Evolutionary conservation across 2,329 filamentous ascomycete genomes (phyloP).

Genomic region (Corynespora cassiicola): DNA sequence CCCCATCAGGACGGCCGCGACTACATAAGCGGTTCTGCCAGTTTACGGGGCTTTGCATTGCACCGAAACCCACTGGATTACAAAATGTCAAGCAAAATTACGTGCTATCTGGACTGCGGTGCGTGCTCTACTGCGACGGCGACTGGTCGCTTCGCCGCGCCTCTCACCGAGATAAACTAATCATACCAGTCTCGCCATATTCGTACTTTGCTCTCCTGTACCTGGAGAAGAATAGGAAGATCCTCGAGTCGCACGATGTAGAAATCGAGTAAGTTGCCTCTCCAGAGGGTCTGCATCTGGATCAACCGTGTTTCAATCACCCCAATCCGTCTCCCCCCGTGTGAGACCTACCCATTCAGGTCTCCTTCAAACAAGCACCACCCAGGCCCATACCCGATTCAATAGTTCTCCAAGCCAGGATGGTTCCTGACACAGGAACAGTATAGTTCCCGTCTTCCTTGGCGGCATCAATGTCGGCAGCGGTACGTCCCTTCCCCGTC

Average conservation of each 20-base stretch:
- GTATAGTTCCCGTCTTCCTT: constrained; percentile 75
- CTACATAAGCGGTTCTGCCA: no score
- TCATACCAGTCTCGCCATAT: constrained; percentile 65
- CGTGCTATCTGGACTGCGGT: constrained; percentile 73
- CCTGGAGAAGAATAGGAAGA: constrained; percentile 61
- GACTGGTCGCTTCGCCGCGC: background rate
- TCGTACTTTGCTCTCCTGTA: constrained; percentile 63
- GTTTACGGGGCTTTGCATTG: background rate
- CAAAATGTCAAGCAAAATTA: constrained; percentile 68
- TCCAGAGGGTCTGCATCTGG: no score
- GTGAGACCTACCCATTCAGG: no score
- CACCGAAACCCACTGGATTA: no score
- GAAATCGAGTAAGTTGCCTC: constrained; percentile 73
- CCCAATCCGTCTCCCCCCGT: no score
- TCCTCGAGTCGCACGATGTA: constrained; percentile 65
- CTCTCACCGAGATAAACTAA: constrained; percentile 12
- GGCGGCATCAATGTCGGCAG: constrained; percentile 53
- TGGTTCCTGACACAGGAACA: constrained; percentile 44
- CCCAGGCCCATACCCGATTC: no score
- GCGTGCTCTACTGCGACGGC: constrained; percentile 24
- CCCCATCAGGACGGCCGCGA: no score
- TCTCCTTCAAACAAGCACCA: no score
- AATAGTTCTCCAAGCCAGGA: no score
- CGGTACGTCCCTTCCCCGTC: constrained; percentile 31
- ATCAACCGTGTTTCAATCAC: background rate